phyloP scores from a whole-genome alignment of 2,329 filamentous ascomycete species.

The Alternaria rosae region DNA sequence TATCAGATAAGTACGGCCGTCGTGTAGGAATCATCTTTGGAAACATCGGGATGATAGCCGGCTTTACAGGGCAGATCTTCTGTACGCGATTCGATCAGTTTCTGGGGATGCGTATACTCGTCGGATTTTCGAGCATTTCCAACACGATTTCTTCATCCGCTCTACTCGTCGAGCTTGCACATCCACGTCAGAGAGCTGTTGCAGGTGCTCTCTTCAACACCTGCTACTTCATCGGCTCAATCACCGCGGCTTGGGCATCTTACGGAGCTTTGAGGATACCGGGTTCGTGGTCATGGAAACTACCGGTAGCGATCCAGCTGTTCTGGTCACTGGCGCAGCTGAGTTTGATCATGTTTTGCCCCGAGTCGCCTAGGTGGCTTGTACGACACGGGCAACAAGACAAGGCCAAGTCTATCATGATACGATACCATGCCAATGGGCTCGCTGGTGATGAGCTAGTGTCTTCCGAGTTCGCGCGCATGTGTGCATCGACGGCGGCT shows the following conservation, averaged over 20 bases:
- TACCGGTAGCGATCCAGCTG: slow-evolving; percentile 17
- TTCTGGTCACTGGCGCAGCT: slow-evolving; percentile 15
- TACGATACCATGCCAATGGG: slow-evolving; percentile 61
- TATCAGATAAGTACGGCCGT: slow-evolving; percentile 25
- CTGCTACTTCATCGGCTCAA: slow-evolving; percentile 22
- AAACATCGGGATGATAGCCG: slow-evolving; percentile 17
- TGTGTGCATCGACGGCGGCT: slow-evolving; percentile 3
- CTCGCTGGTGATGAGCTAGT: slow-evolving; percentile 35
- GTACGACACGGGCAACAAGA: slow-evolving; percentile 61
- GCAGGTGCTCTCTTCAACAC: slow-evolving; percentile 26
- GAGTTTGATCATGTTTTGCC: slow-evolving; percentile 34
- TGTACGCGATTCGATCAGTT: slow-evolving; percentile 10
- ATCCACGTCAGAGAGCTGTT: slow-evolving; percentile 22
- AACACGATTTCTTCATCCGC: slow-evolving; percentile 20
- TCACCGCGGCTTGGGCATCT: slow-evolving; percentile 15
- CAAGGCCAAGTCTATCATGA: slow-evolving; percentile 61
- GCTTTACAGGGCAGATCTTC: slow-evolving; percentile 18
- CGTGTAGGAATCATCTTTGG: slow-evolving; percentile 19
- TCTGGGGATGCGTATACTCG: slow-evolving; percentile 14
- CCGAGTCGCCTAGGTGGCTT: slow-evolving; percentile 69
- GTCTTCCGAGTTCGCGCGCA: slow-evolving; percentile 8
- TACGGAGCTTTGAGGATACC: slow-evolving; percentile 13
- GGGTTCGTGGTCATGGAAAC: slow-evolving; percentile 21
- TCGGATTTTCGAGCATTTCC: slow-evolving; percentile 20
- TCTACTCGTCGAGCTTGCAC: slow-evolving; percentile 21